Evolutionary conservation across 352 stramenopile species (phyloP).

Genomic region (Pseudoperonospora humuli): DNA sequence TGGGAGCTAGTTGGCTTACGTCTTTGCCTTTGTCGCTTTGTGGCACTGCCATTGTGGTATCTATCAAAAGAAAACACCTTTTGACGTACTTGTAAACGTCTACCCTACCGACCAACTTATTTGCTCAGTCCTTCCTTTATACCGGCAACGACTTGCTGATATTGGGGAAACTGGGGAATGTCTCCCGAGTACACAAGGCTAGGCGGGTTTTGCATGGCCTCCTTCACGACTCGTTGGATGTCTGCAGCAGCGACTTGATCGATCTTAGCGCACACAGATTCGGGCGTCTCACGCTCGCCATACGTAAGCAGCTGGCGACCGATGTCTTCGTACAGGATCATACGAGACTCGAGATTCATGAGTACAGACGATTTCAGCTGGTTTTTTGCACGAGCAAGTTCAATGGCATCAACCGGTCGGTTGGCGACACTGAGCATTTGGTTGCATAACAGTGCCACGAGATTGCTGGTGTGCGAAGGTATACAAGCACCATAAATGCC

Average conservation of each 20-base stretch:
- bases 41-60: too few species aligned
- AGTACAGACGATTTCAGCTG: slow-evolving; percentile 99
- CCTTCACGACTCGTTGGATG: slow-evolving; percentile 70
- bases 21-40: too few species aligned
- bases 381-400: slow-evolving; percentile 96
- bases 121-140: slow-evolving; percentile 59
- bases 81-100: too few species aligned
- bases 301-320: slow-evolving; percentile 97
- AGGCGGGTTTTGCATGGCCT: slow-evolving; percentile 67
- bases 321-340: slow-evolving; percentile 99
- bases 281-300: slow-evolving; percentile 86
- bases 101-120: neutral
- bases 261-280: slow-evolving; percentile 83
- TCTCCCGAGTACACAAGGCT: slow-evolving; percentile 84
- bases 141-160: slow-evolving; percentile 71
- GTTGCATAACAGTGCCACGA: slow-evolving; percentile 90
- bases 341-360: slow-evolving; percentile 97
- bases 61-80: too few species aligned
- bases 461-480: slow-evolving; percentile 83
- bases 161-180: slow-evolving; percentile 67
- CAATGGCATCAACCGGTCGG: slow-evolving; percentile 57
- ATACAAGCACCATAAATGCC: slow-evolving; percentile 90
- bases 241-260: slow-evolving; percentile 81
- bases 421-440: slow-evolving; percentile 89
- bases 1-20: too few species aligned